A percentile compares a stretch with the other conserved stretches of the same genome.
phyloP scores from a whole-genome alignment of 78 protist genomes.

The Mantamonas sphyraenae region DNA sequence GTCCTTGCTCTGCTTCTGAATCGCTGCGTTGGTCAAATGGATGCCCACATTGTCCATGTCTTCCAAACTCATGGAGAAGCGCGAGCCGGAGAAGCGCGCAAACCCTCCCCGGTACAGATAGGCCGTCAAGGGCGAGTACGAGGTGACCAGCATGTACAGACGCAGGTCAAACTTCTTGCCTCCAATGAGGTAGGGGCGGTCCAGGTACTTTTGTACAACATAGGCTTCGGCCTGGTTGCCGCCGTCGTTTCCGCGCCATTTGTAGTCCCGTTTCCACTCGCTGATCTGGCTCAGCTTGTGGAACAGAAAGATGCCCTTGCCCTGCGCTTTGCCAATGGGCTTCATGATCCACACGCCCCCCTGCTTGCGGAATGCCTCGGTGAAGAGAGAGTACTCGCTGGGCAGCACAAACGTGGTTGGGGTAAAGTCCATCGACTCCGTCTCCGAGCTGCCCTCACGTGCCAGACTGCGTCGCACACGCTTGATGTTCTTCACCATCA shows the following conservation, averaged over 20 bases:
- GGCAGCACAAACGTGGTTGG: conserved; percentile 60
- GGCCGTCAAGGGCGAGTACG: conserved; percentile 35
- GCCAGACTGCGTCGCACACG: conserved; percentile 12
- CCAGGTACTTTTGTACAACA: conserved; percentile 45
- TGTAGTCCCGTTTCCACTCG: conserved; percentile 49
- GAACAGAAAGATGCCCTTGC: conserved; percentile 83
- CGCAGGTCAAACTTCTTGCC: conserved; percentile 57
- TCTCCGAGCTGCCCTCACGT: background rate
- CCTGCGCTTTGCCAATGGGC: conserved; percentile 72
- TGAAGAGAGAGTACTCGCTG: conserved; percentile 53
- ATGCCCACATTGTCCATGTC: conserved; percentile 26
- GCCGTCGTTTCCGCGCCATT: background rate
- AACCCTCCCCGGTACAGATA: conserved; percentile 44
- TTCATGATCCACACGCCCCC: conserved; percentile 68
- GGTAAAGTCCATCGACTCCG: too few species aligned
- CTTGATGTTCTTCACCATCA: conserved; percentile 53
- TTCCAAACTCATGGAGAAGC: background rate
- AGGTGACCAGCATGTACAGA: conserved; percentile 40
- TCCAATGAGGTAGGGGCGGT: conserved; percentile 54
- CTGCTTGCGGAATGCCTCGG: conserved; percentile 48
- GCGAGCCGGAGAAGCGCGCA: conserved; percentile 42
- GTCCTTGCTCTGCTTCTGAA: conserved; percentile 56
- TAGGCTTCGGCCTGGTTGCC: conserved; percentile 21
- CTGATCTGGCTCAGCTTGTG: conserved; percentile 55
- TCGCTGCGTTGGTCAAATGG: conserved; percentile 82